Percentiles rank a stretch among this genome's conserved stretches.
These are phyloP conservation scores for Lippia alba DNA, from an alignment of 305 asterid genomes.

Conservation along the genomic window DNA sequence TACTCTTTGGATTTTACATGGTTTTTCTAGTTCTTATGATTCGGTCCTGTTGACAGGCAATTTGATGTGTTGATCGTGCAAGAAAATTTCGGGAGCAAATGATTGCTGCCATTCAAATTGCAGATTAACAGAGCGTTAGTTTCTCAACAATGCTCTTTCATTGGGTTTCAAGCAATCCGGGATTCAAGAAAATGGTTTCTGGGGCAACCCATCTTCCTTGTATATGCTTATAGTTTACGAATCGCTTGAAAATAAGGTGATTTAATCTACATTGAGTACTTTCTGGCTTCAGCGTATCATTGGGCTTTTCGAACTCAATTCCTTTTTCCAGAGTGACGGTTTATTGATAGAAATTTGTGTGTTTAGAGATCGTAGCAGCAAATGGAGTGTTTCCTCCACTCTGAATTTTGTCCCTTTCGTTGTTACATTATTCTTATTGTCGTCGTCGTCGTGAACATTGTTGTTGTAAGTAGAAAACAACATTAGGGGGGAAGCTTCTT, in stretches of 20 bases:
- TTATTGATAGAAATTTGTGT: conserved; percentile 18
- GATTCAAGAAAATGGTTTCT: conserved; percentile 13
- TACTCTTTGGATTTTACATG: too few species aligned
- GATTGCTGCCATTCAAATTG: conserved; percentile 11
- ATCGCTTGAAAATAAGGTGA: conserved; percentile 8
- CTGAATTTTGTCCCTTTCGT: neutral
- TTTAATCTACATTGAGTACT: conserved; percentile 2
- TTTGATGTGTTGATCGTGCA: conserved; percentile 7
- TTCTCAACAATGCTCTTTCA: neutral
- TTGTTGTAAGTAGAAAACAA: too few species aligned
- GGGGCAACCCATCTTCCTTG: conserved; percentile 1
- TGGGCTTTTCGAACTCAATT: neutral
- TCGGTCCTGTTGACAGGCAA: conserved; percentile 23
- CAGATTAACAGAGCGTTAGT: conserved; percentile 1
- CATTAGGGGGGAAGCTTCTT: too few species aligned
- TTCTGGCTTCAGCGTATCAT: conserved; percentile 11
- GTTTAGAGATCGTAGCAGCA: conserved; percentile 2
- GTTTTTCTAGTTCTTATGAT: conserved; percentile 23
- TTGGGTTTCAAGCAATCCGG: conserved; percentile 7
- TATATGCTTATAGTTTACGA: neutral
- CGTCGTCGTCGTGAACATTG: too few species aligned
- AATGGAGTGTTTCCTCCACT: conserved; percentile 2
- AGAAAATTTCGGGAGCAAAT: conserved; percentile 9
- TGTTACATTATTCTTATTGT: too few species aligned
- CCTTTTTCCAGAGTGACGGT: neutral